Evolutionary conservation across 768 basidiomycete genomes (phyloP), one percentile per base, ranked within the genome.

Genomic region (Lactarius akahatsu): DNA sequence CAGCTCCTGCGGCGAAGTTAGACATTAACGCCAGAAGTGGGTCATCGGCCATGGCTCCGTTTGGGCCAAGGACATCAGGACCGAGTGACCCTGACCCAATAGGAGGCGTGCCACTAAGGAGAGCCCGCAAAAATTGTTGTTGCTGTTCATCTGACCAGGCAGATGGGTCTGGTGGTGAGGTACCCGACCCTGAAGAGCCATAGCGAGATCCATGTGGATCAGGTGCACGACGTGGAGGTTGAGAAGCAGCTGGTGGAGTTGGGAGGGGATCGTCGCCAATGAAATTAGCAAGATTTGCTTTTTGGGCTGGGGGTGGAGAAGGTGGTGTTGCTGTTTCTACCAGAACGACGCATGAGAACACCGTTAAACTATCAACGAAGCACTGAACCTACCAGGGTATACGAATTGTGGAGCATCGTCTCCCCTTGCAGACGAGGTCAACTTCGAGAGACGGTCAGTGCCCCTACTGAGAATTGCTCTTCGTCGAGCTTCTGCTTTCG

Each of bases 381-480:
- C 58, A 40, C 45, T 34, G 75, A 43, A 74, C 75, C 61, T 69
- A 86, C 87, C 83, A 62, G 83, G 78, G 70, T 81, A 82, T 61
- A 82, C 74, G 72, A 83, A 87, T 13, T 80, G 79, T 4, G 85
- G 78, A 10, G 81, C 85, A 64, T 91, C 89, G 59, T 90, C 89
- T 47, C 86, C 85, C 26, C 91, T 83, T 41, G 89, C 83, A 3
- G 87, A 88, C 3, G 87, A 88, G 4, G 92, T 91, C 54, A 94
- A 82, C 72, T 87, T 92, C 36, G 89, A 87, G 52, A 94, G 85
- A 62, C 91, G 84, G 79, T 92, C 90, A 34, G 79, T 80, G 16
- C 89, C 86, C 61, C 90, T 81, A 69, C 80, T 81, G 26, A 92
- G 83, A 65, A 94, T 92, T 41, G 91, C 91, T 77, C 84, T 88